These are phyloP conservation scores for Thinopyrum elongatum DNA, from an alignment of 176 grass and related monocot species.

Conservation along the genomic window DNA sequence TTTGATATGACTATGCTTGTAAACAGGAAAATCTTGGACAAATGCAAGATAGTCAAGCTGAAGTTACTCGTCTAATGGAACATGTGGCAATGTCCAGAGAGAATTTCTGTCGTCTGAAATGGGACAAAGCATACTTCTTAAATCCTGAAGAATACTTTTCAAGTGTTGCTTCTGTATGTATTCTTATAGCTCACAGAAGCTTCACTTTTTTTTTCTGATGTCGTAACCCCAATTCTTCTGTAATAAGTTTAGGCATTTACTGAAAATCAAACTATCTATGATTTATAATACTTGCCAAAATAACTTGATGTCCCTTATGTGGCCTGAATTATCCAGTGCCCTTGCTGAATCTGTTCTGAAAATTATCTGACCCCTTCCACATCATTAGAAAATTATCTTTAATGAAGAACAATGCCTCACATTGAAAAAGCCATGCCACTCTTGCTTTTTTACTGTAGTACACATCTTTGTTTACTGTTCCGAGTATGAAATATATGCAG, in stretches of 20 bases:
- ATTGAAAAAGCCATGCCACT: no score
- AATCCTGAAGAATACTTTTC: neutral
- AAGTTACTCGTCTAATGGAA: constrained; percentile 12
- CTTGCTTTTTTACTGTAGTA: no score
- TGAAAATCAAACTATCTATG: neutral
- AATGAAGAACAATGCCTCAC: neutral
- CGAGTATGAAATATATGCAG: no score
- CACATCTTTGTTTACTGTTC: no score
- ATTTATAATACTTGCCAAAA: neutral
- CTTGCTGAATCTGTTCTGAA: neutral
- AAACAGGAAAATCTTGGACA: constrained; percentile 22
- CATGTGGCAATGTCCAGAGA: neutral
- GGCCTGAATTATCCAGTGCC: neutral
- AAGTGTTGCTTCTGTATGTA: neutral
- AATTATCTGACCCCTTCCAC: neutral
- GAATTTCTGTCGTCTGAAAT: neutral
- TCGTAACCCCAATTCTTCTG: neutral
- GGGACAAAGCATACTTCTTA: neutral
- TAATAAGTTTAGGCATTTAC: neutral
- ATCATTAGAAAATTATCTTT: neutral
- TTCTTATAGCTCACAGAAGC: neutral
- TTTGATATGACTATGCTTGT: neutral
- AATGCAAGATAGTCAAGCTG: constrained; percentile 20
- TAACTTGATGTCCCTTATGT: neutral
- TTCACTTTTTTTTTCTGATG: neutral